These are phyloP conservation scores for Macrophomina phaseolina DNA, from an alignment of 2,329 filamentous ascomycete species.

Conservation along the genomic window DNA sequence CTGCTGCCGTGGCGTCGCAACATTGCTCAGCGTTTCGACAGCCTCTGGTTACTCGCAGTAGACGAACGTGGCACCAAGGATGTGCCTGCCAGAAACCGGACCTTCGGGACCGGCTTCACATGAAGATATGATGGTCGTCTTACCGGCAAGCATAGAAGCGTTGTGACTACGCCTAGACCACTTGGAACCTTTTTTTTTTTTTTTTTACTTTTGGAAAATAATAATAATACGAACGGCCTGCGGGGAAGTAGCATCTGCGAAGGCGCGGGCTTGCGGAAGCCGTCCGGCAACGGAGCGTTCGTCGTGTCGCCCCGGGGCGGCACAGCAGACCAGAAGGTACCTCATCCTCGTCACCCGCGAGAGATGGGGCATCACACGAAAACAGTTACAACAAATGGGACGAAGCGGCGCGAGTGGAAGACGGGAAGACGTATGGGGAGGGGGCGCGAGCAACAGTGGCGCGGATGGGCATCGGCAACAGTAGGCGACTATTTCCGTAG, in stretches of 20 bases:
- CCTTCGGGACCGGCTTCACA: conserved; percentile 11
- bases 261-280: too few relatives aligned
- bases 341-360: too few relatives aligned
- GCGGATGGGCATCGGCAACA: background rate
- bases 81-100: background rate
- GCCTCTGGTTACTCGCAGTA: background rate
- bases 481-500: conserved; percentile 4
- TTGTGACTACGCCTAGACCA: too few relatives aligned
- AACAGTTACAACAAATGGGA: background rate
- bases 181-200: too few relatives aligned
- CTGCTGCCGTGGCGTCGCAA: conserved; percentile 1
- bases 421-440: conserved; percentile 3
- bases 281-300: too few relatives aligned
- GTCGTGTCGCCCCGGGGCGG: too few relatives aligned
- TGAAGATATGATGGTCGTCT: conserved; percentile 8
- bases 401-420: conserved; percentile 4
- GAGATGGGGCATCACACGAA: too few relatives aligned
- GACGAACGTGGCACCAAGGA: background rate
- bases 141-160: background rate
- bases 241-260: too few relatives aligned
- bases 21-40: background rate
- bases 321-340: too few relatives aligned
- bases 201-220: too few relatives aligned
- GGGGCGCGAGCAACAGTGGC: background rate
- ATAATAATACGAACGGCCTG: too few relatives aligned